Base-by-base conservation (phyloP, 2,329 filamentous ascomycete genomes). In the Penicillium freii region DNA sequence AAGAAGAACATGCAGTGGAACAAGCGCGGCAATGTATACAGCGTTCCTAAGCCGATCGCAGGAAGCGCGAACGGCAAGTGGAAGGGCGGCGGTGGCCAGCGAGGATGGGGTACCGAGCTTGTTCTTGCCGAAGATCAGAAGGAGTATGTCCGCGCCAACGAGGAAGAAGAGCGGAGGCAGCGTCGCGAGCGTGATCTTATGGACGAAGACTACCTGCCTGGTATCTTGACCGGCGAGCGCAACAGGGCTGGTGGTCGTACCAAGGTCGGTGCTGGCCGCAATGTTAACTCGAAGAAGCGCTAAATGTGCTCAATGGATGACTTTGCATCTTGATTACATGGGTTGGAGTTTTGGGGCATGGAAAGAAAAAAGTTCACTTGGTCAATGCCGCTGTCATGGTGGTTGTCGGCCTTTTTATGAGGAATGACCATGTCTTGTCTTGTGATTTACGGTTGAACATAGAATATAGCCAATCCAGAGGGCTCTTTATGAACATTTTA, bases 1-100 rank as follows among this genome's bases (percentile, higher is more conserved):
- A 96, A 96, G 81, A 88, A 87, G 75, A 96, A 96, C 75, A 96
- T 94, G 81, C 91, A 97, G 77, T 96, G 88, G 87, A 97, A 96
- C 77, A 96, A 89, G 65, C 84, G 92, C 25, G 94, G 94, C 51
- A 94, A 97, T 74, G 85, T 91, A 38, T 99, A 88, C 80, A 95
- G 91, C 73, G 87, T 99, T 44, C 94, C 94, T 1, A 97, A 97
- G 78, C 90, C 94, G 0, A 84, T 89, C 13, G 86, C 90, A 59
- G 94, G 94, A 2, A 88, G 84, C 15, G 78, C 92, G 7, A 96
- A 87, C 73, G 92, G 91, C 46, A 91, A 92, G 73, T 81, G 77
- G 74, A 84, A 79, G 53, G 78, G 83, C 9, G 81, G 80, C 43
- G 92, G 91, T 42, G 93, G 93, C 1, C 89, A 95, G 76, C 85